Evolutionary conservation across 2,329 filamentous ascomycete genomes (phyloP).

Genomic region (Mycocentrospora acerina): DNA sequence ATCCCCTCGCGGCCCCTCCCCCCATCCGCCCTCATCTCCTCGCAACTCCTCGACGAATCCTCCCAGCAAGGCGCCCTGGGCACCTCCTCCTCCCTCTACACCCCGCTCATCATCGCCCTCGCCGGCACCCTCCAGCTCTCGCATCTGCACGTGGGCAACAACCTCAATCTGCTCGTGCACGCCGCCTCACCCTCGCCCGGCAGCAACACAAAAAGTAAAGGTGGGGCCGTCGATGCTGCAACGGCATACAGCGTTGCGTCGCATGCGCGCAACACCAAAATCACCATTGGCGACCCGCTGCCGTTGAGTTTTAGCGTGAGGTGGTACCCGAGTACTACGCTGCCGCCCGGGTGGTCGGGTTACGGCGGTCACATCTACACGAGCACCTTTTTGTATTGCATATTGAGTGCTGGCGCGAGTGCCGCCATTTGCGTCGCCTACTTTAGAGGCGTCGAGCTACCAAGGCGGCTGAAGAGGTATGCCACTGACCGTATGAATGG

Average conservation of each 20-base stretch:
- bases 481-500: conserved; percentile 54
- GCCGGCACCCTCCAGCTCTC: conserved; percentile 85
- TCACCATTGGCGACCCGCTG: conserved; percentile 85
- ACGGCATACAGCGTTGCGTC: conserved; percentile 83
- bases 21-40: conserved; percentile 35
- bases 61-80: conserved; percentile 40
- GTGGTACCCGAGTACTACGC: conserved; percentile 77
- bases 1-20: conserved; percentile 73
- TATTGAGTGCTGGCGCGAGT: conserved; percentile 50
- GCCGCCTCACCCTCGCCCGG: too few species aligned
- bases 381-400: conserved; percentile 52
- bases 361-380: conserved; percentile 54
- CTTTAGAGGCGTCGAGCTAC: conserved; percentile 55
- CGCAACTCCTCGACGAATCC: conserved; percentile 42
- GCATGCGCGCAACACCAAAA: conserved; percentile 56
- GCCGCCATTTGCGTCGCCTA: conserved; percentile 57
- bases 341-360: conserved; percentile 61
- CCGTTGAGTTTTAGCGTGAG: conserved; percentile 77
- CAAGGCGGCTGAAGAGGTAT: conserved; percentile 56
- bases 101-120: conserved; percentile 84
- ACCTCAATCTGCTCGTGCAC: conserved; percentile 85
- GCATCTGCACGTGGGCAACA: conserved; percentile 82
- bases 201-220: too few species aligned
- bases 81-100: conserved; percentile 53
- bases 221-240: conserved; percentile 84